Evolutionary conservation across 2,329 filamentous ascomycete genomes (phyloP).

Genomic region (Diaporthe humulicola): DNA sequence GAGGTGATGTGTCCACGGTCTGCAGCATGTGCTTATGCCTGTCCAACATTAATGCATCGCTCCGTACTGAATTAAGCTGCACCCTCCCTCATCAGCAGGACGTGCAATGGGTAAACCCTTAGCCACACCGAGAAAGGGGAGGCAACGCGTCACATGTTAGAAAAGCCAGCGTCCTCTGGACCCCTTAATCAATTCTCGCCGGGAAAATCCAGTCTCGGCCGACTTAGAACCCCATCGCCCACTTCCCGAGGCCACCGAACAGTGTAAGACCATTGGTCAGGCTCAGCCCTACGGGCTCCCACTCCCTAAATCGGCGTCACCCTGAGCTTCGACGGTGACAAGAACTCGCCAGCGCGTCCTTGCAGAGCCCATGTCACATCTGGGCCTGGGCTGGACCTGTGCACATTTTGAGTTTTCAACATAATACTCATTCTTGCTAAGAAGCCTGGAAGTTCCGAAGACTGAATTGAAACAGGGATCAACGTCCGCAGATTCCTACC

Average conservation of each 20-base stretch:
- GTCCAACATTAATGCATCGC: not conserved
- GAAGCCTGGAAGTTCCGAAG: not conserved
- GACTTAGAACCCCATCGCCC: not conserved
- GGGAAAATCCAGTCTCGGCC: not conserved
- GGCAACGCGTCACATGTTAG: conserved; percentile 12
- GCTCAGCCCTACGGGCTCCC: conserved; percentile 9
- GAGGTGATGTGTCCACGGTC: not conserved
- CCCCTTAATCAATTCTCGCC: conserved; percentile 23
- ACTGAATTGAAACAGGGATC: not conserved
- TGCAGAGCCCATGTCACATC: not conserved
- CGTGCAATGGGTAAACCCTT: not conserved
- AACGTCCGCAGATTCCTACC: not conserved
- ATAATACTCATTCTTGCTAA: not conserved
- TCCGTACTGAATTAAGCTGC: not conserved
- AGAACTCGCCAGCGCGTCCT: conserved; percentile 2
- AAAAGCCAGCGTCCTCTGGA: not conserved
- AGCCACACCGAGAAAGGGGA: not conserved
- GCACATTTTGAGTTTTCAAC: not conserved
- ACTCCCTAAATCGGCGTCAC: not conserved
- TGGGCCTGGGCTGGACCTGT: not conserved
- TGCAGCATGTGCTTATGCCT: not conserved
- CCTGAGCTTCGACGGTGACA: not conserved
- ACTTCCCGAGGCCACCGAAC: not conserved
- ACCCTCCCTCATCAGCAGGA: not conserved
- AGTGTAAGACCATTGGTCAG: conserved; percentile 39